These are phyloP conservation scores for Diplocarpon mali DNA, from an alignment of 2,329 filamentous ascomycete genomes.

Conservation along the genomic window DNA sequence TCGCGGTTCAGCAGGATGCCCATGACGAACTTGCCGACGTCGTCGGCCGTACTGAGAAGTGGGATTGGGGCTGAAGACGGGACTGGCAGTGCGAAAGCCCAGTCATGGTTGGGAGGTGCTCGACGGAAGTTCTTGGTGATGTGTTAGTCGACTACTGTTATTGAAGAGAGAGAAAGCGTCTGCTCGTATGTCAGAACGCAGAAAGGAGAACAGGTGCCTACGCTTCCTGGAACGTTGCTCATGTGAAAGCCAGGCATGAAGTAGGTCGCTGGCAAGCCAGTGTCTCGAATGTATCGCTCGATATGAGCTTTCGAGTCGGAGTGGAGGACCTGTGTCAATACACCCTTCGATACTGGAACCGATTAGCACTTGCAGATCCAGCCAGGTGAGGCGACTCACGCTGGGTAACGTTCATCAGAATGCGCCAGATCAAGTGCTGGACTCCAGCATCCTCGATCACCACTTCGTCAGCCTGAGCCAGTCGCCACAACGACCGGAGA, in stretches of 20 bases:
- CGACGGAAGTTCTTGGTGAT: constrained; percentile 14
- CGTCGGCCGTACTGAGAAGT: constrained; percentile 25
- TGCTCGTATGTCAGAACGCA: no score
- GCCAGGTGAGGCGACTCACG: constrained; percentile 22
- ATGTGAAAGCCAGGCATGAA: constrained; percentile 40
- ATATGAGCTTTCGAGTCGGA: constrained; percentile 30
- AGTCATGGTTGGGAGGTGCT: constrained; percentile 23
- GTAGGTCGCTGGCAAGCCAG: constrained; percentile 37
- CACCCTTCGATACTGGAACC: constrained; percentile 30
- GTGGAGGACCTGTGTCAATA: constrained; percentile 31
- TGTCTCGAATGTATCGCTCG: constrained; percentile 28
- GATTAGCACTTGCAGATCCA: neutral
- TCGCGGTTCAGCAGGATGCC: constrained; percentile 27
- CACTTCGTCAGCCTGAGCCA: constrained; percentile 1
- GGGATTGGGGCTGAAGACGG: no score
- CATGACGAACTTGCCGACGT: constrained; percentile 29
- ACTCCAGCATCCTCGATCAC: constrained; percentile 30
- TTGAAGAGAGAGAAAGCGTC: no score
- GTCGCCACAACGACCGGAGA: neutral
- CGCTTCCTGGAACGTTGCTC: constrained; percentile 33
- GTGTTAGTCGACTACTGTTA: no score
- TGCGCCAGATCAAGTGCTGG: constrained; percentile 37
- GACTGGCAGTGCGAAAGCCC: constrained; percentile 22
- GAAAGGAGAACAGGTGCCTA: no score
- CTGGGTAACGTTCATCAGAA: constrained; percentile 32